phyloP scores from a whole-genome alignment of 2,329 filamentous ascomycete species.

The Colletotrichum somersetense region DNA sequence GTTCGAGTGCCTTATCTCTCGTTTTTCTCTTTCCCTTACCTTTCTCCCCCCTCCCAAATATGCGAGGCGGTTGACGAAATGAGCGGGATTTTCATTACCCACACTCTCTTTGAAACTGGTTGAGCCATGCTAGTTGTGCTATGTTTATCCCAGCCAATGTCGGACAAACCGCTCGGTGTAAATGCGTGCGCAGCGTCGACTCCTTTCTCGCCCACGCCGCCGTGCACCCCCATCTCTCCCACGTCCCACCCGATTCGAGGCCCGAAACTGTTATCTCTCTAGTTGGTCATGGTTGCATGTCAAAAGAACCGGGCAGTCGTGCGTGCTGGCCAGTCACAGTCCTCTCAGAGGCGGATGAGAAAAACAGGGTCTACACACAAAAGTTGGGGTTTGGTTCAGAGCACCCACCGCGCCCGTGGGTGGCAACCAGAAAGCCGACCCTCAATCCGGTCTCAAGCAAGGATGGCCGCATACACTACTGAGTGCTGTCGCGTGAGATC shows the following conservation, averaged over 20 bases:
- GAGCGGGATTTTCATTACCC: background rate
- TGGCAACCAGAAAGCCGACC: background rate
- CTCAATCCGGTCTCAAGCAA: background rate
- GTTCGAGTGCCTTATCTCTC: slow-evolving; percentile 5
- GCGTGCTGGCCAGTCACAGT: slow-evolving; percentile 20
- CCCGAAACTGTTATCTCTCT: slow-evolving; percentile 22
- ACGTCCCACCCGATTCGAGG: background rate
- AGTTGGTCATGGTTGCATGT: slow-evolving; percentile 33
- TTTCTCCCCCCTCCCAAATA: too few species aligned
- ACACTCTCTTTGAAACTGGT: slow-evolving; percentile 7
- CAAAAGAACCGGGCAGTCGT: slow-evolving; percentile 9
- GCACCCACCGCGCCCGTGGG: background rate
- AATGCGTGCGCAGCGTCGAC: background rate
- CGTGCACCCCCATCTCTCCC: background rate
- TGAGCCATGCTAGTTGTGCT: slow-evolving; percentile 6
- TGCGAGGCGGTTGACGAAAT: background rate
- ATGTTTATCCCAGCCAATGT: slow-evolving; percentile 7
- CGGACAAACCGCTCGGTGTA: slow-evolving; percentile 22
- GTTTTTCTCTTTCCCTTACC: too few species aligned
- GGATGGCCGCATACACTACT: slow-evolving; percentile 9
- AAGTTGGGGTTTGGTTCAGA: slow-evolving; percentile 1
- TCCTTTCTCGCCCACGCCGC: background rate
- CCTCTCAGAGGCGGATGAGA: background rate
- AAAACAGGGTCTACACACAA: background rate
- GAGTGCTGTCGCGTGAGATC: slow-evolving; percentile 23